These are phyloP conservation scores for Penicillium thymicola DNA, from an alignment of 2,329 filamentous ascomycete species.

Conservation along the genomic window DNA sequence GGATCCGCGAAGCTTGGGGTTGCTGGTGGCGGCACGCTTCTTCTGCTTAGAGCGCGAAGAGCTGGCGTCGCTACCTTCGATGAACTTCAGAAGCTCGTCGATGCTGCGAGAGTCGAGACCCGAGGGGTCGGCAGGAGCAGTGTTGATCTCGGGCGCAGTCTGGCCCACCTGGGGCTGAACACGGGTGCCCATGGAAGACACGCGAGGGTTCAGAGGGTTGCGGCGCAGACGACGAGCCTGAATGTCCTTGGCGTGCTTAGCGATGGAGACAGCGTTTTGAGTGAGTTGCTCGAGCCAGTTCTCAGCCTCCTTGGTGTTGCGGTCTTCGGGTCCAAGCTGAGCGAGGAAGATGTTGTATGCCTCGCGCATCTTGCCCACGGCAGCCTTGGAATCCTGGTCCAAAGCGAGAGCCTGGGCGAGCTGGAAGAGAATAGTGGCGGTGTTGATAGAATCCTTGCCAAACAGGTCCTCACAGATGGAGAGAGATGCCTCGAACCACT, in stretches of 20 bases:
- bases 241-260: constrained; percentile 86
- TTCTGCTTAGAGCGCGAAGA: constrained; percentile 43
- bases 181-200: constrained; percentile 53
- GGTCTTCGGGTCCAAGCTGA: constrained; percentile 82
- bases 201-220: constrained; percentile 64
- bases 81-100: constrained; percentile 90
- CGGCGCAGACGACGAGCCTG: constrained; percentile 71
- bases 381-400: constrained; percentile 90
- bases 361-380: constrained; percentile 90
- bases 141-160: constrained; percentile 48
- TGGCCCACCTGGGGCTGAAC: constrained; percentile 64
- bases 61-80: constrained; percentile 65
- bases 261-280: constrained; percentile 89
- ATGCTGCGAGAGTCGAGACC: constrained; percentile 75
- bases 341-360: constrained; percentile 92
- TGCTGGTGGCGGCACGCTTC: constrained; percentile 43
- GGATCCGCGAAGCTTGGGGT: constrained; percentile 44
- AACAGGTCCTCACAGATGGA: constrained; percentile 85
- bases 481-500: constrained; percentile 95
- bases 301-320: constrained; percentile 97
- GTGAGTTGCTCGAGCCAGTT: constrained; percentile 95
- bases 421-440: constrained; percentile 94
- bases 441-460: constrained; percentile 85
- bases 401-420: constrained; percentile 90
- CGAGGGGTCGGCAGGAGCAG: constrained; percentile 38